Evolutionary conservation across 2,329 filamentous ascomycete species (phyloP).

Genomic region (Penicillium sp.): DNA sequence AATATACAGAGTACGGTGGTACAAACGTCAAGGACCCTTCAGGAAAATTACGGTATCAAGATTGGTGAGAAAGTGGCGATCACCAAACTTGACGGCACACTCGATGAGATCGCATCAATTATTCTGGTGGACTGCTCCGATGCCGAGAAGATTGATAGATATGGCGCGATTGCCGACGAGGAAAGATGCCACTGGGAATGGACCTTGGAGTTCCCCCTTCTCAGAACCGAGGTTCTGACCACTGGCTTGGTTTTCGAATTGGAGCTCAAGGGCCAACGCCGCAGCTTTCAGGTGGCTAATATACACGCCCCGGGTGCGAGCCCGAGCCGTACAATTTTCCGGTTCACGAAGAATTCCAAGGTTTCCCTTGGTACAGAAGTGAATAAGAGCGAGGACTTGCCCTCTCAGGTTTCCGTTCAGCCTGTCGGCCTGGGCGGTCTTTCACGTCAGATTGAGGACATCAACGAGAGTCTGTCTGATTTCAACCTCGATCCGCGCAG

Average conservation of each 20-base stretch:
- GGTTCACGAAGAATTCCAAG: slow-evolving; percentile 37
- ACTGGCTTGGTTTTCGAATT: slow-evolving; percentile 71
- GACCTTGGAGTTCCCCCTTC: slow-evolving; percentile 48
- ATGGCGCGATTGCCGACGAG: slow-evolving; percentile 36
- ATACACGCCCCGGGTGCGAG: slow-evolving; percentile 54
- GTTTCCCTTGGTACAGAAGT: slow-evolving; percentile 34
- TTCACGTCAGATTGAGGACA: slow-evolving; percentile 60
- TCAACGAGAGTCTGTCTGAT: slow-evolving; percentile 67
- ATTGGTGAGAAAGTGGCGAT: slow-evolving; percentile 70
- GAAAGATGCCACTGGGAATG: slow-evolving; percentile 53
- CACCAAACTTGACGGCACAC: slow-evolving; percentile 51
- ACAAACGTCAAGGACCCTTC: slow-evolving; percentile 72
- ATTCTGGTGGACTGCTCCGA: slow-evolving; percentile 62
- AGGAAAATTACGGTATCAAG: slow-evolving; percentile 71
- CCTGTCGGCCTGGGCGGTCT: slow-evolving; percentile 67
- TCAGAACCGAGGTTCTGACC: slow-evolving; percentile 66
- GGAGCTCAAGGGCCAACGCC: slow-evolving; percentile 57
- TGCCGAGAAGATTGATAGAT: slow-evolving; percentile 40
- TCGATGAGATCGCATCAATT: slow-evolving; percentile 61
- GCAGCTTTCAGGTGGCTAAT: slow-evolving; percentile 62
- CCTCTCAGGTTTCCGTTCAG: slow-evolving; percentile 33
- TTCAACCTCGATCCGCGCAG: slow-evolving; percentile 48
- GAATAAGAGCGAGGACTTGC: slow-evolving; percentile 17
- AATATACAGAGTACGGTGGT: slow-evolving; percentile 68
- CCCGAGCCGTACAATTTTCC: slow-evolving; percentile 40